Evolutionary conservation across 169 alveolate genomes (phyloP), one percentile per base, ranked within the genome.

Genomic region (Plasmodium cynomolgi): DNA sequence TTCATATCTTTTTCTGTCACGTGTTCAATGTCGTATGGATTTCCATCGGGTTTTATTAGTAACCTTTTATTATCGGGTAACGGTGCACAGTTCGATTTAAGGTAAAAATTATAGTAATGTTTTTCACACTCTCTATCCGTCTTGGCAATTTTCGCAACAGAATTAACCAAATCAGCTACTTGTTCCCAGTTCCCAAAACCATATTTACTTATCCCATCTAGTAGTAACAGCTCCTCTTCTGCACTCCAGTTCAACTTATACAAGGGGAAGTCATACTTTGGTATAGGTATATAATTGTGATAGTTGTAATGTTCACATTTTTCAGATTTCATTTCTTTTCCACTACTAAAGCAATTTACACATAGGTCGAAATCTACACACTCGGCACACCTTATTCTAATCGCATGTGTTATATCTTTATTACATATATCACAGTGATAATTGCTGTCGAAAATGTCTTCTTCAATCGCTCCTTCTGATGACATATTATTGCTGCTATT

Each of bases 131-230:
- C 97, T 72, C 92, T 97, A 81, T 96, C 97, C 15, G 98, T 84
- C 68, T 96, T 96, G 62, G 95, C 71, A 29, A 96, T 96, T 17
- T 93, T 95, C 13, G 96, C 95, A 31, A 95, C 93, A 84, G 96
- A 94, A 56, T 95, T 93, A 3, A 96, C 97, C 93, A 96, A 77
- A 39, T 96, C 97, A 8, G 96, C 95, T 33, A 96, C 96, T 74
- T 96, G 97, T 73, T 88, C 93, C 99, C 99, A 98, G 85, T 98
- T 98, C n/a, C 99, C 99, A 80, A 98, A 96, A 0, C 99, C 99
- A 84, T 96, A 97, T 58, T 98, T 97, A 73, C 98, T 96, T 72
- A 98, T 96, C 71, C 98, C 99, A 47, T 98, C 99, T 41, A 98
- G 93, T 44, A 98, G 96, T 37, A 97, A n/a, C 62, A 97, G 77